Percentiles rank a stretch among this genome's conserved stretches.
Evolutionary conservation across 2,329 filamentous ascomycete genomes (phyloP).

Genomic region (Alternaria longipes): DNA sequence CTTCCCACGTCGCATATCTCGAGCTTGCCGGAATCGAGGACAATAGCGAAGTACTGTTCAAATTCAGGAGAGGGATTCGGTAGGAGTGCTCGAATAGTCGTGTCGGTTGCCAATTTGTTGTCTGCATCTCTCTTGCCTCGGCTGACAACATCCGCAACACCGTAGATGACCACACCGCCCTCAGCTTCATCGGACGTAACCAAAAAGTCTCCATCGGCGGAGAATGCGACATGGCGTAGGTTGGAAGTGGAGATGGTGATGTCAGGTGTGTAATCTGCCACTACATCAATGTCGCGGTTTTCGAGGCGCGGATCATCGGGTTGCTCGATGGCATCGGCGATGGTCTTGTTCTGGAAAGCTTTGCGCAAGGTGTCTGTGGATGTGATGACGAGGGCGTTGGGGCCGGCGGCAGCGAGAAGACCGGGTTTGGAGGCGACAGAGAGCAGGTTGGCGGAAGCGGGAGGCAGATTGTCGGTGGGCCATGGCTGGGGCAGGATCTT

Average conservation of each 20-base stretch:
- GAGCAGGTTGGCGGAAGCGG: constrained; percentile 81
- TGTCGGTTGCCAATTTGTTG: constrained; percentile 79
- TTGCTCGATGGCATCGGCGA: constrained; percentile 14
- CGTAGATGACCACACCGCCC: constrained; percentile 79
- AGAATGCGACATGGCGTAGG: constrained; percentile 89
- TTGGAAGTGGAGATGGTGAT: constrained; percentile 76
- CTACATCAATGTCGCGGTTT: constrained; percentile 66
- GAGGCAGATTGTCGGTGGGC: constrained; percentile 73
- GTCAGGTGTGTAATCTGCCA: constrained; percentile 76
- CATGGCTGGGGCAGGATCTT: constrained; percentile 80
- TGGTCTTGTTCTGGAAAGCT: constrained; percentile 67
- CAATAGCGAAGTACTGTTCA: constrained; percentile 79
- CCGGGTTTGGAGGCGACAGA: constrained; percentile 82
- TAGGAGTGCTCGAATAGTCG: constrained; percentile 75
- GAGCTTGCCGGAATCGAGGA: constrained; percentile 82
- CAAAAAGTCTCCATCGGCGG: constrained; percentile 85
- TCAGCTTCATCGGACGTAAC: constrained; percentile 83
- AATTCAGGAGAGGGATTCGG: constrained; percentile 82
- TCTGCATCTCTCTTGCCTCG: constrained; percentile 69
- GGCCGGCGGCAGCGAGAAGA: constrained; percentile 86
- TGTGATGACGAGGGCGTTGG: constrained; percentile 78
- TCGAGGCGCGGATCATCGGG: constrained; percentile 15
- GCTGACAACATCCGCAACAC: constrained; percentile 75
- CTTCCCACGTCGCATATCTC: constrained; percentile 80
- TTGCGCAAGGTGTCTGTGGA: constrained; percentile 80